Evolutionary conservation across 2,329 filamentous ascomycete species (phyloP).

Genomic region (Botrytis elliptica): DNA sequence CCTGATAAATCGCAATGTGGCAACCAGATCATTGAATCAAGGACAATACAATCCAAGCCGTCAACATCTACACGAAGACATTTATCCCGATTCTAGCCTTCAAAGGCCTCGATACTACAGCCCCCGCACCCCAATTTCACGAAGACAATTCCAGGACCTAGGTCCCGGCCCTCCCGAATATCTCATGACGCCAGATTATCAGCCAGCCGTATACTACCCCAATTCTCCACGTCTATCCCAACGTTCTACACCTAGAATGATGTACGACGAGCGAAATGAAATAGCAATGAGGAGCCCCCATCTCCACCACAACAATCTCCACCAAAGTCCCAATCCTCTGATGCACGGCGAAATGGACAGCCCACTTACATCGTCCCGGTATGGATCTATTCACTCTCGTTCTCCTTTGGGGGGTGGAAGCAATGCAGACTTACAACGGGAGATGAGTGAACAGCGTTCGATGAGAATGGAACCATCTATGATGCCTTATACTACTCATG

Average conservation of each 20-base stretch:
- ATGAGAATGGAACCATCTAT: not conserved
- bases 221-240: not conserved
- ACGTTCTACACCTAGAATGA: conserved; percentile 2
- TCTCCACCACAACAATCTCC: not conserved
- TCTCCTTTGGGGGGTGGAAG: not conserved
- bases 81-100: not conserved
- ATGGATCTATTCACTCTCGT: conserved; percentile 13
- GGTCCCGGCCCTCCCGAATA: not conserved
- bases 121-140: not conserved
- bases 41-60: not conserved
- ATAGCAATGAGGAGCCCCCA: not conserved
- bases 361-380: conserved; percentile 13
- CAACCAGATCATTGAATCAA: not conserved
- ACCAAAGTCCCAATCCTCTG: conserved; percentile 1
- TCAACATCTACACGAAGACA: not conserved
- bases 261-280: conserved; percentile 10
- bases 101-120: not conserved
- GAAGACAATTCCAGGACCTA: conserved; percentile 12
- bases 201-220: not conserved
- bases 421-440: not conserved
- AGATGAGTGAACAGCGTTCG: not conserved
- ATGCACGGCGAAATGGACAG: conserved; percentile 17
- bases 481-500: not conserved
- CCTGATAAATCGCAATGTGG: not conserved
- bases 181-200: not conserved